Conservation (phyloP, 2,329 filamentous ascomycete genomes). For the Colletotrichum phormii region DNA sequence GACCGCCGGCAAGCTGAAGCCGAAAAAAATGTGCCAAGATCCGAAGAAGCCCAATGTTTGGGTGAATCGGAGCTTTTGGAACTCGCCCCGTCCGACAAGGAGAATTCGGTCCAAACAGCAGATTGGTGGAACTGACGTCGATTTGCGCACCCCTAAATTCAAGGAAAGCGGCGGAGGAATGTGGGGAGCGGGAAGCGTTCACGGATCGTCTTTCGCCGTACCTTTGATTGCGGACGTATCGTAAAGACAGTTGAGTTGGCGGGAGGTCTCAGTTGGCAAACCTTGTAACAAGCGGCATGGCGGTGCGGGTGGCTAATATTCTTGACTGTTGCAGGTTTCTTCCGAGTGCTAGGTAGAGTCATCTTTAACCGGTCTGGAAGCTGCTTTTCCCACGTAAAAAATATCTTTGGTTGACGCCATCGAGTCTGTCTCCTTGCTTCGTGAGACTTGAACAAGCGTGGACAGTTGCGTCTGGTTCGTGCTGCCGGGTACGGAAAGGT, state of each 20-base stretch:
- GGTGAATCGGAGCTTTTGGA: conserved; percentile 13
- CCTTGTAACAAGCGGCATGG: not conserved
- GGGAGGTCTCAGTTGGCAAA: conserved; percentile 18
- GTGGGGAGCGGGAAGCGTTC: conserved; percentile 35
- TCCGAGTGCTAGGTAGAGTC: not conserved
- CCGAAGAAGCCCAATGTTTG: conserved; percentile 15
- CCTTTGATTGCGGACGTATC: conserved; percentile 27
- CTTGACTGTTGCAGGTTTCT: conserved; percentile 13
- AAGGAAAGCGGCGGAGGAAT: conserved; percentile 25
- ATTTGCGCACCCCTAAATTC: conserved; percentile 18
- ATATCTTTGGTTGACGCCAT: not conserved
- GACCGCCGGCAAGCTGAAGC: conserved; percentile 4
- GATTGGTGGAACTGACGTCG: conserved; percentile 32
- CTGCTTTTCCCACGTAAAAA: not conserved
- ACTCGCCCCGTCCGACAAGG: conserved; percentile 7
- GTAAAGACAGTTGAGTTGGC: not conserved
- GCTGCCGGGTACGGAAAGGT: not conserved
- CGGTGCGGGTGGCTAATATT: conserved; percentile 13
- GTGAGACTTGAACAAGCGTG: not conserved
- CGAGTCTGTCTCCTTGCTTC: conserved; percentile 2
- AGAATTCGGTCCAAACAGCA: conserved; percentile 16
- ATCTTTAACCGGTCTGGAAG: conserved; percentile 5
- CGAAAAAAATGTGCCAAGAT: conserved; percentile 28
- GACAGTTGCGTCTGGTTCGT: not conserved
- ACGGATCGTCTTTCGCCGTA: conserved; percentile 34